Base-by-base conservation (phyloP, 2,329 filamentous ascomycete species). In the Exophiala oligosperma region DNA sequence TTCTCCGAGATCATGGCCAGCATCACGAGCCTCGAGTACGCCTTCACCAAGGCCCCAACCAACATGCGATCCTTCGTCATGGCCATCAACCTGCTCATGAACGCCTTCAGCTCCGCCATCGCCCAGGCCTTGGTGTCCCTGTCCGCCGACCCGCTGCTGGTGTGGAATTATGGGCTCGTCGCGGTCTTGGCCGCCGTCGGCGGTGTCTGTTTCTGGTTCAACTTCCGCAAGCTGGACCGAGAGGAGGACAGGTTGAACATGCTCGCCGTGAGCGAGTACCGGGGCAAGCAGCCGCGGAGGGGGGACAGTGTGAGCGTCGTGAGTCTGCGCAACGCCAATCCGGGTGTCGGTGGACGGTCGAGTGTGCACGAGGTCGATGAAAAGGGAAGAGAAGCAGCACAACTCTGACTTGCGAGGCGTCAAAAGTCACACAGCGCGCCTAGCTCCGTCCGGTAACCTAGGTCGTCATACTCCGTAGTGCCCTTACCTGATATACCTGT, bases 21-120 rank as follows among this genome's bases (percentile, higher is more conserved):
- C 9, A 79, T 85, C 57, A 85, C 83, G 2, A 85, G 85, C 1
- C 84, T 89, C 63, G 89, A 91, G 70, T 91, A 90, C 63, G 89
- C 89, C 35, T 92, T 86, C 76, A 87, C 86, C 71, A 90, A 91
- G 74, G 88, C 88, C 0, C 89, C 89, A 26, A 84, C 82, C 68
- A 91, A 91, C 77, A 92, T 92, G 89, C 86, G 88, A 64, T 89
- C 86, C 1, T 59, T 64, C n/a, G 87, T 92, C 11, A 80, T 77
- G 72, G 83, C 84, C 21, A 78, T 91, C 67, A 86, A 86, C 69
- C 79, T 91, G 40, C 86, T 89, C 76, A 90, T 84, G 80, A 86
- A 79, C 29, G 88, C 88, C 57, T 79, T 92, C 64, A 84, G 85
- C 1, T 79, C 85, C 29, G 88, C 88, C 37, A 75, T 92, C 50